These are phyloP conservation scores for Saturnispora serradocipensis DNA, from an alignment of 805 yeast genomes.

Conservation along the genomic window DNA sequence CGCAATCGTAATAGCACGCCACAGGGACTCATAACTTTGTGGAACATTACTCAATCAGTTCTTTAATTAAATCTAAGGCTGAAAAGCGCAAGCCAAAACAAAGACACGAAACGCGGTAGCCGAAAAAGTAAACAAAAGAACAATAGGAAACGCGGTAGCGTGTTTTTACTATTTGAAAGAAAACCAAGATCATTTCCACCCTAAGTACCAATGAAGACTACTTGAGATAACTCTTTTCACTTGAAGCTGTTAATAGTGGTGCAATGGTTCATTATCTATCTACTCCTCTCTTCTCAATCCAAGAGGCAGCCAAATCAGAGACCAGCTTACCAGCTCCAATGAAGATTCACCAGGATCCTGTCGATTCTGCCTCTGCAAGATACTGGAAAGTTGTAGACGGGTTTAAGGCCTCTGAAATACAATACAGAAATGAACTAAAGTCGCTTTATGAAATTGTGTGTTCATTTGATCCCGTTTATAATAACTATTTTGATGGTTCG, in stretches of 20 bases:
- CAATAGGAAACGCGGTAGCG: background rate
- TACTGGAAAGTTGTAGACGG: constrained; percentile 9
- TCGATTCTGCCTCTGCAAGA: background rate
- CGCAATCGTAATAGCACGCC: background rate
- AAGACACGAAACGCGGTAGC: constrained; percentile 5
- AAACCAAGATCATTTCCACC: background rate
- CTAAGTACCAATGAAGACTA: too few species aligned
- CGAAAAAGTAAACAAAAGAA: constrained; percentile 1
- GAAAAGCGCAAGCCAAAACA: background rate
- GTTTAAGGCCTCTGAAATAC: constrained; percentile 14
- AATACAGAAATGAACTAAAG: constrained; percentile 17
- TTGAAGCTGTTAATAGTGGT: background rate
- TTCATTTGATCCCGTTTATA: constrained; percentile 22
- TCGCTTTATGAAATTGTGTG: constrained; percentile 16
- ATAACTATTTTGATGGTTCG: constrained; percentile 24
- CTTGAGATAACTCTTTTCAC: background rate
- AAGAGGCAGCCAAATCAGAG: constrained; percentile 14
- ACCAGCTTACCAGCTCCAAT: constrained; percentile 6
- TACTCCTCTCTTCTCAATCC: constrained; percentile 18
- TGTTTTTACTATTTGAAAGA: background rate
- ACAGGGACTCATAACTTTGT: background rate
- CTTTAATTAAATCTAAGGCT: background rate
- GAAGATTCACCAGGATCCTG: background rate
- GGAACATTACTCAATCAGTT: background rate
- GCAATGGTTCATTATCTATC: constrained; percentile 7